Percentiles rank a stretch among this genome's conserved stretches.
phyloP scores from a whole-genome alignment of 139 green algal species.

The Chlamydomonas sp. region DNA sequence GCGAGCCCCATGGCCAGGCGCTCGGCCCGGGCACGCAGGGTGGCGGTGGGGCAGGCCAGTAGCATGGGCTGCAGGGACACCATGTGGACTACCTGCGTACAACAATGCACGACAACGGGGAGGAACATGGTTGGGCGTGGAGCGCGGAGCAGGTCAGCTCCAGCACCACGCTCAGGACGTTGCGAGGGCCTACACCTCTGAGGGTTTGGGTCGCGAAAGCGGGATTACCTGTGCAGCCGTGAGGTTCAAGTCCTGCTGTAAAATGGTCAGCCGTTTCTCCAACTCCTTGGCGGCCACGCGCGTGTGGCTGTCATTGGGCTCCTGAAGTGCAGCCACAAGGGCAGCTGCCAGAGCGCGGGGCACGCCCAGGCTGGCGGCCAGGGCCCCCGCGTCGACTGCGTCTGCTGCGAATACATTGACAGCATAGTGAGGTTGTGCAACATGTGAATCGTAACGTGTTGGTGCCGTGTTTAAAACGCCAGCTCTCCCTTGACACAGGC shows the following conservation, averaged over 20 bases:
- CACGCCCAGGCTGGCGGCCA: background rate
- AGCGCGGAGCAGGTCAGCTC: too few species aligned
- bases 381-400: background rate
- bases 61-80: constrained; percentile 3
- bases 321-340: background rate
- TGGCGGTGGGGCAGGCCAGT: constrained; percentile 17
- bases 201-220: background rate
- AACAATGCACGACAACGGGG: too few species aligned
- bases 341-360: background rate
- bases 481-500: too few species aligned
- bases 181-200: too few species aligned
- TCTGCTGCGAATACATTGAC: background rate
- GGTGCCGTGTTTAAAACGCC: too few species aligned
- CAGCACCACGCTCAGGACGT: too few species aligned
- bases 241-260: constrained; percentile 15
- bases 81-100: constrained; percentile 18
- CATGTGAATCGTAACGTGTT: too few species aligned
- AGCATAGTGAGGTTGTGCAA: background rate
- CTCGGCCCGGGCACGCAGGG: background rate
- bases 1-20: constrained; percentile 4
- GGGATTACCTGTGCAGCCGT: background rate
- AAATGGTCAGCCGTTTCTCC: background rate
- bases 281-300: background rate
- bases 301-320: background rate
- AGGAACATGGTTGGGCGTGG: too few species aligned